These are phyloP conservation scores for Clarireedia paspali DNA, from an alignment of 2,329 filamentous ascomycete genomes.

Conservation along the genomic window DNA sequence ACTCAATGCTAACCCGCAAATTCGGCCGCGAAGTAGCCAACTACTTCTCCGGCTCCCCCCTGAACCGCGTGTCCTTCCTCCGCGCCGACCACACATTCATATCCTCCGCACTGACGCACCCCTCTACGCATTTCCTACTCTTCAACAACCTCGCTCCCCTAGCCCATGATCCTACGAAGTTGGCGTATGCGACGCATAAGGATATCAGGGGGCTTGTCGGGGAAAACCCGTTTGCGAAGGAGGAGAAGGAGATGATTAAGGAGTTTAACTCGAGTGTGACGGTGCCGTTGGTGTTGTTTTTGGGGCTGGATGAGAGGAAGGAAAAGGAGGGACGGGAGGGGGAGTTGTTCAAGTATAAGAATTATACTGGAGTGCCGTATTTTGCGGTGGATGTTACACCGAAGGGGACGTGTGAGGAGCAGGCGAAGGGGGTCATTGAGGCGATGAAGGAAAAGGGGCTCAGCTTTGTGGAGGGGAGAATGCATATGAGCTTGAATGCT, in stretches of 20 bases:
- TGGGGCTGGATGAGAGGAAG: constrained; percentile 68
- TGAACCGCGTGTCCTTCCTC: constrained; percentile 76
- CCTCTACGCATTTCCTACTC: constrained; percentile 64
- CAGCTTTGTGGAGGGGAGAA: constrained; percentile 59
- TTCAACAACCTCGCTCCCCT: constrained; percentile 75
- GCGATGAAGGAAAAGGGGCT: constrained; percentile 53
- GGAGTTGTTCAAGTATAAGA: constrained; percentile 41
- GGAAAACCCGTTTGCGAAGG: constrained; percentile 58
- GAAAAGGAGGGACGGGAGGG: constrained; percentile 29
- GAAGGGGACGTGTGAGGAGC: constrained; percentile 52
- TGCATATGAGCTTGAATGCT: constrained; percentile 40
- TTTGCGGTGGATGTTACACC: constrained; percentile 89
- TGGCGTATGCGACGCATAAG: constrained; percentile 61
- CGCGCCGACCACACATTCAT: constrained; percentile 66
- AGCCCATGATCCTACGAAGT: constrained; percentile 47
- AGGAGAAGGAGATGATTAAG: constrained; percentile 66
- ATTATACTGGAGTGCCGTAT: constrained; percentile 72
- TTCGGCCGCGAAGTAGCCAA: constrained; percentile 76
- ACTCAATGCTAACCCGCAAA: constrained; percentile 60
- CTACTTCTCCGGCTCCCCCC: constrained; percentile 72
- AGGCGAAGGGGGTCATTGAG: constrained; percentile 53
- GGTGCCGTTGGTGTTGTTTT: constrained; percentile 68
- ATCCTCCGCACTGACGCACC: constrained; percentile 55
- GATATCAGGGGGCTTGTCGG: constrained; percentile 68
- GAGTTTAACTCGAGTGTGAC: constrained; percentile 65